A percentile compares a stretch with the other conserved stretches of the same genome.
phyloP scores from a whole-genome alignment of 2,329 filamentous ascomycete genomes.

The Hymenoscyphus salicellus region DNA sequence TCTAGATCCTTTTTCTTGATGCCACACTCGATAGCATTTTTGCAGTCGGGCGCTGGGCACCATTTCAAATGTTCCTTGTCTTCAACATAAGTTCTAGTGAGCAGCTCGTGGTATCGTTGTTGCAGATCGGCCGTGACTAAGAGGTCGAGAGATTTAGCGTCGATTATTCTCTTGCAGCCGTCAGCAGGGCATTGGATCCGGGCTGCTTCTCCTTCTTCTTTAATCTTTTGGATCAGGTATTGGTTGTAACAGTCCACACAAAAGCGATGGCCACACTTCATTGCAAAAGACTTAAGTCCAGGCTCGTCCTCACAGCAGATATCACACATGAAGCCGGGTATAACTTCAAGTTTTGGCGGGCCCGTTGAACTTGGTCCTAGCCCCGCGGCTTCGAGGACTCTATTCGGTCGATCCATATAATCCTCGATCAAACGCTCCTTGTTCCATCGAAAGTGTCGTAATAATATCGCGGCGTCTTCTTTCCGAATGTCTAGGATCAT shows the following conservation, averaged over 20 bases:
- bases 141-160: constrained; percentile 81
- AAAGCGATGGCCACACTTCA: constrained; percentile 93
- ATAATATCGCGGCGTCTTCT: constrained; percentile 84
- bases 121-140: constrained; percentile 59
- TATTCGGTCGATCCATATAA: constrained; percentile 86
- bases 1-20: constrained; percentile 85
- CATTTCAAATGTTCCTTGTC: constrained; percentile 94
- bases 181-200: constrained; percentile 91
- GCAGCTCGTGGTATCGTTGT: constrained; percentile 73
- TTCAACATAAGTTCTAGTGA: constrained; percentile 93
- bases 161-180: constrained; percentile 83
- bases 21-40: constrained; percentile 83
- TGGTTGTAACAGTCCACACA: constrained; percentile 90
- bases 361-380: constrained; percentile 63
- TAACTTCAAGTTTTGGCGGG: constrained; percentile 64
- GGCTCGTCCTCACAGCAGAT: constrained; percentile 92
- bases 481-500: constrained; percentile 85
- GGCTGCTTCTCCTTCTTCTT: constrained; percentile 90
- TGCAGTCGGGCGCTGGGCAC: constrained; percentile 97
- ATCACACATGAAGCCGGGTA: constrained; percentile 81
- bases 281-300: constrained; percentile 77
- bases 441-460: constrained; percentile 92
- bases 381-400: constrained; percentile 80
- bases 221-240: constrained; percentile 89
- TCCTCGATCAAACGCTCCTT: constrained; percentile 91